Evolutionary conservation across 768 basidiomycete genomes (phyloP).

Genomic region (Sutorius australiensis): DNA sequence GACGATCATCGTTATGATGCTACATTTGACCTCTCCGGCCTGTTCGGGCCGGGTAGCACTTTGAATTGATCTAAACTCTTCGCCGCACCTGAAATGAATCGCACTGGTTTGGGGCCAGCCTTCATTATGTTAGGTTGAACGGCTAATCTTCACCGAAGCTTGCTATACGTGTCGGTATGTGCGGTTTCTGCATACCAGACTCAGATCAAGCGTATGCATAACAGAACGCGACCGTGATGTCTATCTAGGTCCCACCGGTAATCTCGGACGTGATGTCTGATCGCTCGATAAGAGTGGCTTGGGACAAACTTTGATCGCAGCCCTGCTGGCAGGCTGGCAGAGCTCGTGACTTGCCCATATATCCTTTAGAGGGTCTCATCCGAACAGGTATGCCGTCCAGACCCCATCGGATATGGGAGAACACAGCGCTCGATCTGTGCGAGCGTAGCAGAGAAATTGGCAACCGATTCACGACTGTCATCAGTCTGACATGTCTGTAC

Average conservation of each 20-base stretch:
- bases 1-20: too few species aligned
- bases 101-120: too few species aligned
- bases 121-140: too few species aligned
- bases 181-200: background rate
- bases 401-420: background rate
- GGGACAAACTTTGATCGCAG: background rate
- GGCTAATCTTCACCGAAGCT: too few species aligned
- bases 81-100: too few species aligned
- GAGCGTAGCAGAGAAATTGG: too few species aligned
- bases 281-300: background rate
- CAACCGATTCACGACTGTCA: too few species aligned
- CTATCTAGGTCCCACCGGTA: background rate
- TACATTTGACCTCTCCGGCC: too few species aligned
- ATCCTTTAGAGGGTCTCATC: background rate
- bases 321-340: background rate
- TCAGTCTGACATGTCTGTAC: background rate
- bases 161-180: too few species aligned
- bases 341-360: background rate
- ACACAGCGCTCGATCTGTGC: background rate
- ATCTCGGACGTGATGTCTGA: background rate
- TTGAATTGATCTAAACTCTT: too few species aligned
- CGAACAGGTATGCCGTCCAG: background rate
- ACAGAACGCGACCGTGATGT: background rate
- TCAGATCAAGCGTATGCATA: background rate
- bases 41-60: too few species aligned